These are phyloP conservation scores for Coemansia erecta DNA, from an alignment of 192 early-diverging fungal species.

Conservation along the genomic window DNA sequence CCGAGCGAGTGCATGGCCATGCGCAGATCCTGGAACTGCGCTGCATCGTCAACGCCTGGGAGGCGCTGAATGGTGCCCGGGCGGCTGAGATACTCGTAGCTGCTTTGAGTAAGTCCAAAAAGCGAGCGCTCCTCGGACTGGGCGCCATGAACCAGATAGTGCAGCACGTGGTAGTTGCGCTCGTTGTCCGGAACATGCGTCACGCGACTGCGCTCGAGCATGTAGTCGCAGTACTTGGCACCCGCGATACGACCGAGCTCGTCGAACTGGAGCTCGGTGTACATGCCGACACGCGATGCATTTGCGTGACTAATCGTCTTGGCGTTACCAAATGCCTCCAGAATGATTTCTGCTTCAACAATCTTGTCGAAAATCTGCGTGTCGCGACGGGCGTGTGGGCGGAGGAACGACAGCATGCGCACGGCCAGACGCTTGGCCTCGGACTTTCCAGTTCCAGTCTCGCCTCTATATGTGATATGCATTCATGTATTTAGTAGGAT, in stretches of 20 bases:
- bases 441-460: constrained; percentile 85
- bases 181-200: constrained; percentile 64
- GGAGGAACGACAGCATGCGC: constrained; percentile 67
- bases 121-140: constrained; percentile 71
- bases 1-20: constrained; percentile 86
- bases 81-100: constrained; percentile 49
- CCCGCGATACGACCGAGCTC: constrained; percentile 88
- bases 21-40: constrained; percentile 68
- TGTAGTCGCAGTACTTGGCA: constrained; percentile 81
- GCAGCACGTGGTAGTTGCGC: constrained; percentile 93
- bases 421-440: constrained; percentile 66
- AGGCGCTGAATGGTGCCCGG: constrained; percentile 52
- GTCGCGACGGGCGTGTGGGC: constrained; percentile 68
- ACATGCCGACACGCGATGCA: constrained; percentile 82
- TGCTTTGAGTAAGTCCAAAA: constrained; percentile 68
- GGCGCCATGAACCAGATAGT: constrained; percentile 88
- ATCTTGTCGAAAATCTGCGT: constrained; percentile 69
- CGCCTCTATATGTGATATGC: constrained; percentile 56
- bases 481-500: constrained; percentile 1
- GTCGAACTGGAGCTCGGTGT: constrained; percentile 89
- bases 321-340: constrained; percentile 89
- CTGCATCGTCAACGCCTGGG: constrained; percentile 60
- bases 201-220: constrained; percentile 84
- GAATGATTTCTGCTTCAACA: constrained; percentile 64
- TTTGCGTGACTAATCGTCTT: constrained; percentile 71